A percentile compares a stretch with the other conserved stretches of the same genome.
Conservation (phyloP, 2,329 filamentous ascomycete genomes). For the Stagonosporopsis tanaceti region DNA sequence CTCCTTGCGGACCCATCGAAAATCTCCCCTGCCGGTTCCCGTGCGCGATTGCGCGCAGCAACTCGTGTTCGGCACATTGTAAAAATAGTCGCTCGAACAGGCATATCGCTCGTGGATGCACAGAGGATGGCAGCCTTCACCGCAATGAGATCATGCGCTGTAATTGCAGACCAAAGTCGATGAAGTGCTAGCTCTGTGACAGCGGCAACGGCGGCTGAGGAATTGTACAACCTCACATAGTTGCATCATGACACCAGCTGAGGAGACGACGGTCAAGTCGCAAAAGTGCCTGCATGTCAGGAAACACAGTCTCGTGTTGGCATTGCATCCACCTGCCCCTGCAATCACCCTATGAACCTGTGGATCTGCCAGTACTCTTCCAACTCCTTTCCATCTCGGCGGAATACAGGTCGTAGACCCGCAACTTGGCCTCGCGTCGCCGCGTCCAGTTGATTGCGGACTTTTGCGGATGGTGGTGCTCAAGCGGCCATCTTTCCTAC, state of each 20-base stretch:
- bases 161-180: not conserved
- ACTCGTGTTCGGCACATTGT: slow-evolving; percentile 8
- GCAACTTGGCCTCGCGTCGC: slow-evolving; percentile 7
- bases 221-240: slow-evolving; percentile 4
- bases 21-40: slow-evolving; percentile 15
- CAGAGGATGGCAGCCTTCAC: not conserved
- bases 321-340: slow-evolving; percentile 9
- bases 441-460: slow-evolving; percentile 13
- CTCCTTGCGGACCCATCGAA: slow-evolving; percentile 18
- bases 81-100: slow-evolving; percentile 16
- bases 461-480: not conserved
- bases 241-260: slow-evolving; percentile 10
- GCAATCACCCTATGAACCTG: slow-evolving; percentile 16
- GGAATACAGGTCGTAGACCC: slow-evolving; percentile 11
- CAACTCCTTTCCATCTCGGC: slow-evolving; percentile 11
- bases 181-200: slow-evolving; percentile 1
- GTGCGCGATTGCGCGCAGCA: slow-evolving; percentile 3
- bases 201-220: slow-evolving; percentile 6
- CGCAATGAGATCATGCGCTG: slow-evolving; percentile 8
- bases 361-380: slow-evolving; percentile 15
- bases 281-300: slow-evolving; percentile 1
- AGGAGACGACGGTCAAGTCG: slow-evolving; percentile 1
- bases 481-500: not conserved
- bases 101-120: not conserved
- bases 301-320: slow-evolving; percentile 14